Evolutionary conservation across 495 filamentous ascomycete species (phyloP), one percentile per base, ranked within the genome.

Genomic region (Podospora tetraspora): DNA sequence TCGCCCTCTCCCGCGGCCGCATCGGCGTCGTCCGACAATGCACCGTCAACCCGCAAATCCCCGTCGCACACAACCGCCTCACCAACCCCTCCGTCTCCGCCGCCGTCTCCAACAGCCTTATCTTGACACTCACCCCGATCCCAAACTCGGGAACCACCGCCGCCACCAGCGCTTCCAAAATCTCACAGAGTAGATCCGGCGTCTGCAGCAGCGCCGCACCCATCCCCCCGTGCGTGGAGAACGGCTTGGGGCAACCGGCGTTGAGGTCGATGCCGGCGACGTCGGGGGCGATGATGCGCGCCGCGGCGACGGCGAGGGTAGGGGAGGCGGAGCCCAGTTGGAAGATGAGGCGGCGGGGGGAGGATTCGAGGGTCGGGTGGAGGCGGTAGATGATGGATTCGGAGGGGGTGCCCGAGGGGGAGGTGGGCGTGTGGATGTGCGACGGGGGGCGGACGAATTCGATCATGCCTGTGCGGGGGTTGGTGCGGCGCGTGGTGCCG

Each of bases 1-100:
- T 91, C 2, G 95, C 95, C 34, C 88, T 84, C 73, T 97, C 92
- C 13, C 93, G 80, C 11, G 94, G 93, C 27, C 95, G 88, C 95
- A 98, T 98, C 0, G 93, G 91, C 3, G 93, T 94, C 1, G 95
- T 99, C 23, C 96, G 92, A 76, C 95, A 98, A 79, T 99, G 96
- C 1, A 98, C 85, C 0, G 96, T 97, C 71, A 99, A 76, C 3
- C 93, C 92, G 3, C 90, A 93, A 72, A 99, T 97, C 0, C 96
- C 95, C 1, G 95, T 98, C 10, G 77, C 81, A 59, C 90, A 88
- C 2, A 99, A 84, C 65, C 86, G 83, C 24, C 85, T 83, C 32
- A 99, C 95, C 37, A 98, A 80, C 0, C 75, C 78, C 67, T 90
- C 86, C 2, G 95, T 98, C 71, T 86, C 73, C 67, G 88, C 87